phyloP scores from a whole-genome alignment of 2,329 filamentous ascomycete genomes.

The Colletotrichum sp. region DNA sequence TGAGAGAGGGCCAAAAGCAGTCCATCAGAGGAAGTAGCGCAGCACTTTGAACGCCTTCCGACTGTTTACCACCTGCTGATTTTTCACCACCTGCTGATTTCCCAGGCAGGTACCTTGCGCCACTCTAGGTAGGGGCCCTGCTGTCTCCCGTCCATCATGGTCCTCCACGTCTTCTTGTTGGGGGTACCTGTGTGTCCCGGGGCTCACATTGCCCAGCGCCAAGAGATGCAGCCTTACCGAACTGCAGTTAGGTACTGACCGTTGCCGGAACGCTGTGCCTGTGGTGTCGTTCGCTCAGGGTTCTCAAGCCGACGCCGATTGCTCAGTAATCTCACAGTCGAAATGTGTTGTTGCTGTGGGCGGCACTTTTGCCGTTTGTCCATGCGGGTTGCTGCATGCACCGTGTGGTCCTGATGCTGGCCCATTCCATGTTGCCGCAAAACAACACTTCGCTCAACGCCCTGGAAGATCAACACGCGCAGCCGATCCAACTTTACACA shows the following conservation, averaged over 20 bases:
- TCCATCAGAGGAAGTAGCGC: not conserved
- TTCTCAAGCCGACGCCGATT: too few species aligned
- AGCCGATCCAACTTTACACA: not conserved
- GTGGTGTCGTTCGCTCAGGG: not conserved
- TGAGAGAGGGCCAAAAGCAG: not conserved
- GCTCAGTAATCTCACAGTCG: not conserved
- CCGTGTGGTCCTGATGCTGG: not conserved
- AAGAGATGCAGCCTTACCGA: not conserved
- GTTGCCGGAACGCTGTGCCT: not conserved
- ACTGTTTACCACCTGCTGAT: not conserved
- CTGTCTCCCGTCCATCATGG: not conserved
- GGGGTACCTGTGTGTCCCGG: not conserved
- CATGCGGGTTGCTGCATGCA: not conserved
- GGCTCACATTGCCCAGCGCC: not conserved
- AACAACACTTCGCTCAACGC: not conserved
- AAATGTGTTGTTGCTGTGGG: not conserved
- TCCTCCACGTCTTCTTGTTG: not conserved
- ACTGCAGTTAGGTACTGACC: not conserved
- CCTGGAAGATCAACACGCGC: not conserved
- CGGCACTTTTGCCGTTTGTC: not conserved
- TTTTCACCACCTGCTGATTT: not conserved
- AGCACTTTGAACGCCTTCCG: not conserved
- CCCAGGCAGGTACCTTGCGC: not conserved
- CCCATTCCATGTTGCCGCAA: not conserved
- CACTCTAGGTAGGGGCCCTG: not conserved